phyloP scores from a whole-genome alignment of 2,329 filamentous ascomycete genomes.

The Biscogniauxia mediterranea region DNA sequence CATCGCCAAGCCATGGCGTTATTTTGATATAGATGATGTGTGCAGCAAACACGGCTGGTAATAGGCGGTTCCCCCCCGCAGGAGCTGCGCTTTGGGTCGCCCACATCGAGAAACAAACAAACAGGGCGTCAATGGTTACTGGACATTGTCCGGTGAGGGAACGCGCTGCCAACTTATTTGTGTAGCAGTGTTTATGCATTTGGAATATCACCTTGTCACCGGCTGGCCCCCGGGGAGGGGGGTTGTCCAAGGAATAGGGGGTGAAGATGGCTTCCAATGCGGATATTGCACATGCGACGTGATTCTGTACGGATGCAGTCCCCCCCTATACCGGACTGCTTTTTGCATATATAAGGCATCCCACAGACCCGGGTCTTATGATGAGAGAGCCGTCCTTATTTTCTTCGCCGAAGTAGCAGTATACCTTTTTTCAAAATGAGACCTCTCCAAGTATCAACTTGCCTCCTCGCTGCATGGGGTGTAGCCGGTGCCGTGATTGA shows the following conservation, averaged over 20 bases:
- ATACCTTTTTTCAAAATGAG: conserved; percentile 16
- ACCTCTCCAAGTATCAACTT: conserved; percentile 17
- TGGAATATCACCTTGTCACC: conserved; percentile 1
- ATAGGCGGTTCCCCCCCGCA: conserved; percentile 25
- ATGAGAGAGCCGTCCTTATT: not conserved
- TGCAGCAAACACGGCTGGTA: conserved; percentile 19
- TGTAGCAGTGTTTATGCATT: not conserved
- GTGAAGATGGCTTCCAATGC: not conserved
- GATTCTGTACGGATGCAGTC: not conserved
- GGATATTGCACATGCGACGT: not conserved
- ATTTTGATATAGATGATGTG: conserved; percentile 31
- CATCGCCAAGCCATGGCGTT: conserved; percentile 31
- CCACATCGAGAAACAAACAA: conserved; percentile 2
- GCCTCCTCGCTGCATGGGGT: conserved; percentile 19
- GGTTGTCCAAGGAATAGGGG: not conserved
- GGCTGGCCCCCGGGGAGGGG: not conserved
- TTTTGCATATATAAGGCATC: not conserved
- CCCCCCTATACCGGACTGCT: not conserved
- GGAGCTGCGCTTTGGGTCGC: conserved; percentile 9
- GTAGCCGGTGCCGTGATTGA: conserved; percentile 22
- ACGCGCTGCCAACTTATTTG: not conserved
- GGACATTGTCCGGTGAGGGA: not conserved
- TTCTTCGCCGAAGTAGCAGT: not conserved
- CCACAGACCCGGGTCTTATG: not conserved
- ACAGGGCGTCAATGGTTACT: not conserved